A percentile compares a stretch with the other conserved stretches of the same genome.
These are phyloP conservation scores for Gentiana macrophylla DNA, from an alignment of 257 asterid genomes.

Conservation along the genomic window DNA sequence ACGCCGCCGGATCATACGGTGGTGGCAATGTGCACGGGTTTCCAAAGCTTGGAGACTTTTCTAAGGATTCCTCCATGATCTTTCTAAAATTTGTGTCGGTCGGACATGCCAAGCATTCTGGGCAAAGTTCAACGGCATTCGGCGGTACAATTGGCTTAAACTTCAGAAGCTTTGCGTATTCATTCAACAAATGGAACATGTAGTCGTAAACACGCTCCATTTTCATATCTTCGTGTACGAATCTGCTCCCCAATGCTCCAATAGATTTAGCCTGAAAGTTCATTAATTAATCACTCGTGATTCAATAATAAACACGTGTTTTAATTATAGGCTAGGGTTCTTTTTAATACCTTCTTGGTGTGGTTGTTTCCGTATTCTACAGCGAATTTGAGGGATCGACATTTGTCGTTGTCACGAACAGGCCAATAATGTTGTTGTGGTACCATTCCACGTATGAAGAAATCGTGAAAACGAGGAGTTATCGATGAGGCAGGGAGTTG, in stretches of 20 bases:
- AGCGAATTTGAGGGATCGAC: slow-evolving; percentile 69
- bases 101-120: slow-evolving; percentile 59
- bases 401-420: slow-evolving; percentile 44
- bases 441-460: slow-evolving; percentile 65
- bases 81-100: slow-evolving; percentile 36
- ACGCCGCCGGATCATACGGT: slow-evolving; percentile 37
- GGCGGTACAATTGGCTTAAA: slow-evolving; percentile 52
- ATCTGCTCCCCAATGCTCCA: slow-evolving; percentile 68
- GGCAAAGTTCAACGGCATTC: slow-evolving; percentile 48
- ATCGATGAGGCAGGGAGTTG: slow-evolving; percentile 56
- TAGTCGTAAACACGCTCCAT: slow-evolving; percentile 76
- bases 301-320: not conserved
- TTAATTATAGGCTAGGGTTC: no score
- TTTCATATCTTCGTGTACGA: slow-evolving; percentile 58
- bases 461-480: slow-evolving; percentile 62
- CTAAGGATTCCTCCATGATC: slow-evolving; percentile 73
- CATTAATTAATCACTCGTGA: no score
- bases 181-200: slow-evolving; percentile 61
- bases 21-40: slow-evolving; percentile 70
- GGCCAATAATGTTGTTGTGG: slow-evolving; percentile 91
- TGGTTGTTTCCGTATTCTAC: slow-evolving; percentile 86
- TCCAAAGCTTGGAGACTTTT: slow-evolving; percentile 42
- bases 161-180: slow-evolving; percentile 59
- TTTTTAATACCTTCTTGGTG: slow-evolving; percentile 34
- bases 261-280: slow-evolving; percentile 49